Percentiles rank a stretch among this genome's conserved stretches.
These are phyloP conservation scores for Mycena venus DNA, from an alignment of 768 basidiomycete species.

Conservation along the genomic window DNA sequence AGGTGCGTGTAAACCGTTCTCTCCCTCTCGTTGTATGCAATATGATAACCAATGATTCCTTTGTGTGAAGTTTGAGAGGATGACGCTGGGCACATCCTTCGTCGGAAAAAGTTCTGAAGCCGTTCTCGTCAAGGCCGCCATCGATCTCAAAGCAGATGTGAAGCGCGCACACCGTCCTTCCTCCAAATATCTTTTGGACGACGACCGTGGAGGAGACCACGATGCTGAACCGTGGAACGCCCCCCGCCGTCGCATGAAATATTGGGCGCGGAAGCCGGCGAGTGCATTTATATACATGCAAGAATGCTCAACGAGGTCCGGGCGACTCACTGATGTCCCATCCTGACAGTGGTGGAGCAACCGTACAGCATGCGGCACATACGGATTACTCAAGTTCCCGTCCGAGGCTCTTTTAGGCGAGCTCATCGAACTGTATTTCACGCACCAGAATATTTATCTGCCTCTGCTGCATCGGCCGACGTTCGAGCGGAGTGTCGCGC, in stretches of 20 bases:
- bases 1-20: neutral
- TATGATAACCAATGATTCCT: neutral
- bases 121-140: neutral
- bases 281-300: too few species aligned
- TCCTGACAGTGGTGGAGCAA: constrained; percentile 9
- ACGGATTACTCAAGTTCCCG: constrained; percentile 58
- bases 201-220: neutral
- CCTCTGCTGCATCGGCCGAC: constrained; percentile 82
- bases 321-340: too few species aligned
- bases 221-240: neutral
- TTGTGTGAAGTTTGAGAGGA: neutral
- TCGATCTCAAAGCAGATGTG: neutral
- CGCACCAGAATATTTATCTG: constrained; percentile 62
- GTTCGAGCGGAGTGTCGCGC: constrained; percentile 66
- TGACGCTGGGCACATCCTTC: neutral
- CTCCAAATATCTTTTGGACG: neutral
- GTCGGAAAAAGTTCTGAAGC: constrained; percentile 4
- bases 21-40: neutral
- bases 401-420: constrained; percentile 60
- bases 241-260: constrained; percentile 4
- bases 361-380: neutral
- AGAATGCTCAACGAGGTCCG: neutral
- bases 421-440: constrained; percentile 80
- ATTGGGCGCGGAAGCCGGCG: neutral
- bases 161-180: neutral